Conservation (phyloP, 257 asterid genomes). For the Jacaranda copaia region DNA sequence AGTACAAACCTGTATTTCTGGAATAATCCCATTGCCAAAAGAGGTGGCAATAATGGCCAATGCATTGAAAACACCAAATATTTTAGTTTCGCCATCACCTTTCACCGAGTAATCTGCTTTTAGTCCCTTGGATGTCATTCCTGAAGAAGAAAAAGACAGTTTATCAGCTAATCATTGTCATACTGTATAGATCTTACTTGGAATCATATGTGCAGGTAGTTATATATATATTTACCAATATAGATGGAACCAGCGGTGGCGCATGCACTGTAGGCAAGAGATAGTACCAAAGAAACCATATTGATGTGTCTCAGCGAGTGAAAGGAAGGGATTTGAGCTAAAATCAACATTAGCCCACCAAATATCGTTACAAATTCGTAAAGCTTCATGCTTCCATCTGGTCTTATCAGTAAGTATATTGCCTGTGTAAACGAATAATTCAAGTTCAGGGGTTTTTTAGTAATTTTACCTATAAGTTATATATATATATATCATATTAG, state of each 20-base stretch:
- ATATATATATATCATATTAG: too few species aligned
- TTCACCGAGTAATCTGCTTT: constrained; percentile 63
- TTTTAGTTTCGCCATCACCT: constrained; percentile 47
- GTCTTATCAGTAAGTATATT: constrained; percentile 61
- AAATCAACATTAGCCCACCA: constrained; percentile 79
- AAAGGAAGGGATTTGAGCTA: constrained; percentile 96
- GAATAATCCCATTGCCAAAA: constrained; percentile 92
- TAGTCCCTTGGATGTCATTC: constrained; percentile 77
- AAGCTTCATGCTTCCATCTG: constrained; percentile 70
- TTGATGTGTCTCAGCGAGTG: constrained; percentile 93
- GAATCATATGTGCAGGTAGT: neutral
- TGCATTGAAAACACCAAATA: constrained; percentile 76
- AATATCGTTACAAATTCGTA: constrained; percentile 71
- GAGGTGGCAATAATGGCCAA: constrained; percentile 91
- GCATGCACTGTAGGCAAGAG: constrained; percentile 79
- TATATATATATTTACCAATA: constrained; percentile 53
- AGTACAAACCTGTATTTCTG: constrained; percentile 74
- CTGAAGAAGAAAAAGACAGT: constrained; percentile 38
- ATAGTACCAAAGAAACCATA: constrained; percentile 70
- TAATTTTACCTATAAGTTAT: too few species aligned
- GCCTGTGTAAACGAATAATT: constrained; percentile 53
- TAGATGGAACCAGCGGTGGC: constrained; percentile 86
- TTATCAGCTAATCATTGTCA: neutral
- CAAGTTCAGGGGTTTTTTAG: too few species aligned
- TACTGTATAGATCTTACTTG: neutral